A percentile compares a stretch with the other conserved stretches of the same genome.
Conservation (phyloP, 2,329 filamentous ascomycete species). For the Paraphoma chrysanthemicola region DNA sequence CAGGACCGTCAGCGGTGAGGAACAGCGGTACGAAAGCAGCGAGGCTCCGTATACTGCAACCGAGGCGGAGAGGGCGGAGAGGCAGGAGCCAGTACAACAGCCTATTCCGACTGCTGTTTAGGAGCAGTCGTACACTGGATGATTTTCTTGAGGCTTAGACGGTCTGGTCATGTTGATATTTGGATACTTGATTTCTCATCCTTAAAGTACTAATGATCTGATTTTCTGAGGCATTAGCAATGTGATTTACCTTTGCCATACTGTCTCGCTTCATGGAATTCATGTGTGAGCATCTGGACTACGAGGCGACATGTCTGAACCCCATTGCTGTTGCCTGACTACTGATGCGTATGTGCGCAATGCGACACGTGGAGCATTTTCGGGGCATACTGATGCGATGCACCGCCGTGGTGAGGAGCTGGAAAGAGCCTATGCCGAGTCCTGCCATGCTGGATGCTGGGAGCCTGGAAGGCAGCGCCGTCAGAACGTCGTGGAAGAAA, state of each 20-base stretch:
- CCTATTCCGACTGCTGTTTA: conserved; percentile 15
- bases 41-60: conserved; percentile 35
- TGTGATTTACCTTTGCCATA: too few species aligned
- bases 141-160: neutral
- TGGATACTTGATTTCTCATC: conserved; percentile 6
- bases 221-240: neutral
- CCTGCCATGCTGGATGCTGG: conserved; percentile 1
- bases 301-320: too few species aligned
- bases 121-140: conserved; percentile 1
- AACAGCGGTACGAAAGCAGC: conserved; percentile 11
- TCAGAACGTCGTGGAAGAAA: neutral
- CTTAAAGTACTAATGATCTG: conserved; percentile 24
- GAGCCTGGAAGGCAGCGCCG: conserved; percentile 12
- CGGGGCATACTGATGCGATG: neutral
- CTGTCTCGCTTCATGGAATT: too few species aligned
- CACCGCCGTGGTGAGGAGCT: neutral
- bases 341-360: neutral
- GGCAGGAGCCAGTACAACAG: conserved; percentile 15
- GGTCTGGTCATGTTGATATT: neutral
- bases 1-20: conserved; percentile 31
- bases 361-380: neutral
- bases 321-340: neutral
- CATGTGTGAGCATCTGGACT: too few species aligned
- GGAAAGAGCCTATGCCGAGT: neutral
- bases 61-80: conserved; percentile 38